Evolutionary conservation across 805 yeast genomes (phyloP), one percentile per base, ranked within the genome.

Genomic region (Candida sanyiensis): DNA sequence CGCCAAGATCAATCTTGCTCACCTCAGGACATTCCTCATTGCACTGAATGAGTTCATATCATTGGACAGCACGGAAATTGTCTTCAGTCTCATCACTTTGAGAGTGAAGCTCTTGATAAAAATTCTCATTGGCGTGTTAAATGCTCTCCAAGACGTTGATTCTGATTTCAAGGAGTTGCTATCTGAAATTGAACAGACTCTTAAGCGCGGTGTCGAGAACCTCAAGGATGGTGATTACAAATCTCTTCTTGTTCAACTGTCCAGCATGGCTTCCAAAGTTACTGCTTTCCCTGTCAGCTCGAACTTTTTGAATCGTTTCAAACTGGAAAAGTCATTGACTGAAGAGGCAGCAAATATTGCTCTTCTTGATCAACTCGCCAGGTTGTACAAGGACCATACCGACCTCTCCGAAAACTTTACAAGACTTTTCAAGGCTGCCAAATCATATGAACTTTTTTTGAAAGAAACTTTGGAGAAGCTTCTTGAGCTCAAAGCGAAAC

Each of bases 171-270:
- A 19, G 11, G 18, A n/a, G 4, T 5, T 27, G n/a, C n/a, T 31
- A 3, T 3, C 30, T 11, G 27, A 30, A 13, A 16, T 39, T 6
- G 36, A 35, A 9, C 16, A 35, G 8, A 22, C 21, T 15, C 5
- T 31, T 6, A n/a, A 11, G 11, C n/a, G 22, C n/a, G 12, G 22
- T 10, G 32, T 32, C 22, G 6, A 22, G 9, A 12, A 35, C 11
- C 10, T 39, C 5, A 35, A 35, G 18, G 28, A 23, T 13, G 43
- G 31, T 6, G 43, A 35, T n/a, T 31, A 8, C n/a, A 31, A 21
- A 3, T 20, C 28, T 3, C 13, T 39, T 3, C n/a, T 39, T 2
- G 11, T 13, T 2, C 15, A 27, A 6, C 15, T 32, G 3, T 11
- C 17, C 30, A 22, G 8, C 25, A 22, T 22, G 25, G 10, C 11